Conservation (phyloP, 305 asterid species). For the Fraxinus platypoda region DNA sequence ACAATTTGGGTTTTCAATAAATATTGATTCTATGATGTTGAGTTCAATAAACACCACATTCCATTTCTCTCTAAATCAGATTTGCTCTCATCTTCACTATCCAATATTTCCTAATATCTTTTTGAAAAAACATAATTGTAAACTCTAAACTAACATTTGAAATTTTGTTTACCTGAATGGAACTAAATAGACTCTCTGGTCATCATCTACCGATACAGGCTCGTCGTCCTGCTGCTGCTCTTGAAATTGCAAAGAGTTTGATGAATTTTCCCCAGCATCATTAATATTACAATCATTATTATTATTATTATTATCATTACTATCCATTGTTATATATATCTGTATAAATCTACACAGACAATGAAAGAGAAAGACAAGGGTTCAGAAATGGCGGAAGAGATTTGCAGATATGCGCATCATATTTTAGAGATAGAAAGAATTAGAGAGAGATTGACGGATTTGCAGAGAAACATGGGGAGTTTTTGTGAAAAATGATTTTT, state of each 20-base stretch:
- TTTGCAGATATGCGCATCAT: slow-evolving; percentile 50
- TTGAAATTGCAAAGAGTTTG: slow-evolving; percentile 28
- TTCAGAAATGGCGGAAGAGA: slow-evolving; percentile 70
- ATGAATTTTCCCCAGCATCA: slow-evolving; percentile 38
- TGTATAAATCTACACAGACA: too few species aligned
- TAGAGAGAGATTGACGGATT: slow-evolving; percentile 55
- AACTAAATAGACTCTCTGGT: slow-evolving; percentile 80
- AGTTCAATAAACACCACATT: slow-evolving; percentile 19
- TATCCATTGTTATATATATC: too few species aligned
- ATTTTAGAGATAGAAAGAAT: slow-evolving; percentile 26
- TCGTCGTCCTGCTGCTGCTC: slow-evolving; percentile 35
- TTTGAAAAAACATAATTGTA: background rate
- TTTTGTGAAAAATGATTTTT: background rate
- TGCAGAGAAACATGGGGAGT: slow-evolving; percentile 41
- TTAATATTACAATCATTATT: slow-evolving; percentile 4
- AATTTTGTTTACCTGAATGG: slow-evolving; percentile 64
- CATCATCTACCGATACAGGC: slow-evolving; percentile 44
- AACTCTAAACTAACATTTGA: slow-evolving; percentile 1
- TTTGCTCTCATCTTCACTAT: slow-evolving; percentile 24
- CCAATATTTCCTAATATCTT: slow-evolving; percentile 12
- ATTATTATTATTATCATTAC: too few species aligned
- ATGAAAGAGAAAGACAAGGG: slow-evolving; percentile 40
- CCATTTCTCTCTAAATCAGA: slow-evolving; percentile 33
- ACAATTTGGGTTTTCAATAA: slow-evolving; percentile 24
- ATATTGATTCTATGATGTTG: slow-evolving; percentile 13